phyloP scores from a whole-genome alignment of 2,329 filamentous ascomycete genomes.

The Cordyceps fumosorosea region DNA sequence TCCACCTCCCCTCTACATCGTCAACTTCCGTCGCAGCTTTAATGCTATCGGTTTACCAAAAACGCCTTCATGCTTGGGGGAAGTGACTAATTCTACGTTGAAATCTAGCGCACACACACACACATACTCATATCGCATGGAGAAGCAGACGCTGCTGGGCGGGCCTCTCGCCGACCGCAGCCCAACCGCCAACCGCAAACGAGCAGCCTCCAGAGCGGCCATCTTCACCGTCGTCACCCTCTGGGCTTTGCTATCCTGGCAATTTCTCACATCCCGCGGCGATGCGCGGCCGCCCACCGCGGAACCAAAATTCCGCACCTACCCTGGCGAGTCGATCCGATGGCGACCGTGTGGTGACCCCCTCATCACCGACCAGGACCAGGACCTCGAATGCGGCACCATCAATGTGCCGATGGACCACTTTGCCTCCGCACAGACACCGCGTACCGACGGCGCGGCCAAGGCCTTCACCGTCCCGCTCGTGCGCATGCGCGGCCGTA shows the following conservation, averaged over 20 bases:
- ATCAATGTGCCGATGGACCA: conserved; percentile 42
- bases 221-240: background rate
- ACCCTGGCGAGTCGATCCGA: conserved; percentile 29
- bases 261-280: background rate
- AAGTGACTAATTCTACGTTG: too few species aligned
- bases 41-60: too few species aligned
- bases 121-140: background rate
- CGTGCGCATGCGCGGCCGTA: conserved; percentile 35
- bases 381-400: conserved; percentile 35
- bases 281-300: background rate
- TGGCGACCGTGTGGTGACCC: conserved; percentile 34
- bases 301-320: background rate
- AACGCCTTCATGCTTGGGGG: too few species aligned
- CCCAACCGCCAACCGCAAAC: background rate
- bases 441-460: conserved; percentile 20
- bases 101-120: too few species aligned
- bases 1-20: too few species aligned
- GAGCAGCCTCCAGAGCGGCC: background rate
- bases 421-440: conserved; percentile 24
- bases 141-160: background rate
- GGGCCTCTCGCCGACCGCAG: background rate
- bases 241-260: background rate
- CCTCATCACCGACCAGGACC: conserved; percentile 16
- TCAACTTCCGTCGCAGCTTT: too few species aligned
- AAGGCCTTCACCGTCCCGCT: conserved; percentile 39